Percentiles rank a stretch among this genome's conserved stretches.
phyloP scores from a whole-genome alignment of 176 grass and related monocot species.

The Juncus inflexus region DNA sequence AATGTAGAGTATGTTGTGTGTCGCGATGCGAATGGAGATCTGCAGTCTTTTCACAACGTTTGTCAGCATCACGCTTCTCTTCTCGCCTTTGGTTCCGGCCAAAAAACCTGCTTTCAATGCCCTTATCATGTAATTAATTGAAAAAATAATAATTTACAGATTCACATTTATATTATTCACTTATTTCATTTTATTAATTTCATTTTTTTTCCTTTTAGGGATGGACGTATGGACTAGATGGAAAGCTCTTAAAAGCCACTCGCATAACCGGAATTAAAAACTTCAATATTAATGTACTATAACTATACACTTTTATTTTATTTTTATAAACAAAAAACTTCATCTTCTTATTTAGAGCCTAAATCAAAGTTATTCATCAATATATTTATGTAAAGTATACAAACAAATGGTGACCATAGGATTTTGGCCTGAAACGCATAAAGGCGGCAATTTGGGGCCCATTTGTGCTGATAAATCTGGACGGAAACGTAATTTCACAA shows the following conservation, averaged over 20 bases:
- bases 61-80: conserved; percentile 86
- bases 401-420: conserved; percentile 32
- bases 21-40: conserved; percentile 52
- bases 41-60: conserved; percentile 87
- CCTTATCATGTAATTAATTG: conserved; percentile 55
- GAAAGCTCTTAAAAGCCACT: conserved; percentile 82
- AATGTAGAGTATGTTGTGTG: conserved; percentile 79
- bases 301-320: neutral
- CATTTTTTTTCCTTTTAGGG: conserved; percentile 43
- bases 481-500: conserved; percentile 27
- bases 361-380: neutral
- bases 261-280: conserved; percentile 83
- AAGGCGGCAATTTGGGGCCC: conserved; percentile 76
- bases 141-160: neutral
- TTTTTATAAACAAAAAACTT: conserved; percentile 2
- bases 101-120: conserved; percentile 91
- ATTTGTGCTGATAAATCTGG: conserved; percentile 67
- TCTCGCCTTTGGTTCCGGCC: conserved; percentile 65
- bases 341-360: neutral
- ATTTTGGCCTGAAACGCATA: conserved; percentile 76
- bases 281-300: conserved; percentile 58
- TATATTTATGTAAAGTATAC: neutral
- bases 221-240: conserved; percentile 94
- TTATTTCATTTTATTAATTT: conserved; percentile 16
- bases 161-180: conserved; percentile 19